These are phyloP conservation scores for Ganoderma multipileum DNA, from an alignment of 1,284 basidiomycete genomes.

Conservation along the genomic window DNA sequence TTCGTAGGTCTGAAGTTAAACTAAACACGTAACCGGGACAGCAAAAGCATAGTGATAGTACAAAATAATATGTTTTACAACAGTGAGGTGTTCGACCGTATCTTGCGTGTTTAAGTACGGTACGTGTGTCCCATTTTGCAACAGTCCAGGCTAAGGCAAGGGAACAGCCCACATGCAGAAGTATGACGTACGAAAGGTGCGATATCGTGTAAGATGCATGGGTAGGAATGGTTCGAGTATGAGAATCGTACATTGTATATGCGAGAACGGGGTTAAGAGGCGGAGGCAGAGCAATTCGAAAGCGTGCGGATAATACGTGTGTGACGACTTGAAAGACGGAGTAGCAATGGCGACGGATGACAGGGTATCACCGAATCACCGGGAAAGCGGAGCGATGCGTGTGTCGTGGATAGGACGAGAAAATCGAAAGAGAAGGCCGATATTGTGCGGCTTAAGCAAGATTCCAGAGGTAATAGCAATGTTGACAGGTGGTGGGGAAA, in stretches of 20 bases:
- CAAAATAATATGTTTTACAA: not conserved
- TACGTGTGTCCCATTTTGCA: not conserved
- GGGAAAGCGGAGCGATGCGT: not conserved
- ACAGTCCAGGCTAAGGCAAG: not conserved
- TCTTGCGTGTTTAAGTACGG: not conserved
- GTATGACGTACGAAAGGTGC: not conserved
- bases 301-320: not conserved
- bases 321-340: not conserved
- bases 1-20: not conserved
- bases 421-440: not conserved
- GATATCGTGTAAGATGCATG: not conserved
- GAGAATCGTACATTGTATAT: not conserved
- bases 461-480: not conserved
- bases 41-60: not conserved
- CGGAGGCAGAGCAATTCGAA: not conserved
- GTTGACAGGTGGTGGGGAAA: not conserved
- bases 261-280: not conserved
- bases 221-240: not conserved
- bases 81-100: not conserved
- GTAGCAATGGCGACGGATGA: not conserved
- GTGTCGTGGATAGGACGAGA: not conserved
- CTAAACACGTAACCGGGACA: not conserved
- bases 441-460: not conserved
- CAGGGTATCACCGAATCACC: conserved; percentile 1
- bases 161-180: not conserved